Conservation (phyloP, 1,284 basidiomycete species). For the Tremellales sp. region DNA sequence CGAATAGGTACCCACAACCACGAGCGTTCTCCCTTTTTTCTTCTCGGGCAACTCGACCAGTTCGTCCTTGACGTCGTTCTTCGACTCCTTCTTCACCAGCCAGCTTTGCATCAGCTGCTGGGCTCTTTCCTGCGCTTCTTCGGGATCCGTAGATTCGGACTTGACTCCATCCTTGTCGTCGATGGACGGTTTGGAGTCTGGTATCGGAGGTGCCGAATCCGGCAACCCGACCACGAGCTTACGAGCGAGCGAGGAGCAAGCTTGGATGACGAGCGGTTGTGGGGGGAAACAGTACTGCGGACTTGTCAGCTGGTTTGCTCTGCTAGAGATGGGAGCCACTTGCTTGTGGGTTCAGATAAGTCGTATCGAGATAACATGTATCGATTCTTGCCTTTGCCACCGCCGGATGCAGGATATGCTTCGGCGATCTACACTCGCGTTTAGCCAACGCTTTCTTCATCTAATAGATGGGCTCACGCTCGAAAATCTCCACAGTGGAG, state of each 20-base stretch:
- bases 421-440: constrained; percentile 57
- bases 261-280: constrained; percentile 84
- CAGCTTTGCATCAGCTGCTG: constrained; percentile 50
- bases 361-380: constrained; percentile 91
- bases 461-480: constrained; percentile 52
- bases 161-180: constrained; percentile 23
- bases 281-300: constrained; percentile 94
- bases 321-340: constrained; percentile 56
- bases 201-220: constrained; percentile 19
- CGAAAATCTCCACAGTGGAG: constrained; percentile 95
- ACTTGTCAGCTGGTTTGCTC: too few species aligned
- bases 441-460: neutral
- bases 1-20: constrained; percentile 92
- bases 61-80: constrained; percentile 32
- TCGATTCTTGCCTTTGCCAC: constrained; percentile 76
- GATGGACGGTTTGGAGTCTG: constrained; percentile 29
- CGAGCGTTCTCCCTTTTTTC: constrained; percentile 53
- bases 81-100: constrained; percentile 45
- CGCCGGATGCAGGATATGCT: constrained; percentile 74
- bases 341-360: constrained; percentile 90
- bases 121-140: constrained; percentile 28
- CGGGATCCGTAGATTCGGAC: constrained; percentile 19
- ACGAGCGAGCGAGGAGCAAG: constrained; percentile 78
- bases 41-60: constrained; percentile 35
- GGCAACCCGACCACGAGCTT: constrained; percentile 53